These are phyloP conservation scores for Phymatotrichopsis omnivora DNA, from an alignment of 2,329 filamentous ascomycete genomes.

Conservation along the genomic window DNA sequence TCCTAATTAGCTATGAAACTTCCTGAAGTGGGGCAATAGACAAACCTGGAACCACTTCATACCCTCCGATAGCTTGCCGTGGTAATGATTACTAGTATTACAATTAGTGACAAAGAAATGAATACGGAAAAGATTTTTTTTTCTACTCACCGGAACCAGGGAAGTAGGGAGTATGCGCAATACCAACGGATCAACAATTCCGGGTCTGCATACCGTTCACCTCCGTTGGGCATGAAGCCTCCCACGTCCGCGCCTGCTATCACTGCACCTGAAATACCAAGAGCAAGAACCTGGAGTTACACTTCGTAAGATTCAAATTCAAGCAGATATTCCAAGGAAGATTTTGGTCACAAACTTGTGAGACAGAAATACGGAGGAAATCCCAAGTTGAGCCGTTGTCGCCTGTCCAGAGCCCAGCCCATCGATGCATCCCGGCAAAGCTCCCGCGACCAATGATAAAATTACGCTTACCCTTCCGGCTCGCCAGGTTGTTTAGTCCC, in stretches of 20 bases:
- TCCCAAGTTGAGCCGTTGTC: constrained; percentile 36
- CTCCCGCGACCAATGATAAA: constrained; percentile 37
- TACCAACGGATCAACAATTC: constrained; percentile 37
- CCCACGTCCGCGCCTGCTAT: constrained; percentile 36
- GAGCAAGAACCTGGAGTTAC: constrained; percentile 26
- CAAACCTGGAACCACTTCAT: constrained; percentile 32
- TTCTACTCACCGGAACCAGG: constrained; percentile 31
- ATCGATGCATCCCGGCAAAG: constrained; percentile 35
- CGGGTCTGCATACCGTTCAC: constrained; percentile 33
- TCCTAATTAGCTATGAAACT: neutral
- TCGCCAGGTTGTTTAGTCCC: constrained; percentile 32
- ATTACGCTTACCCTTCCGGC: constrained; percentile 34
- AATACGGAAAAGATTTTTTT: neutral
- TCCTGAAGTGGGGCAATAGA: no score
- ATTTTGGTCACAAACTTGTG: constrained; percentile 31
- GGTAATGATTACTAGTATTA: constrained; percentile 34
- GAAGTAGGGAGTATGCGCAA: constrained; percentile 33
- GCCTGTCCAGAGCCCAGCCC: constrained; percentile 36
- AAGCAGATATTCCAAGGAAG: neutral
- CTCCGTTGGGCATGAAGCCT: constrained; percentile 32
- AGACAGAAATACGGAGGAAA: constrained; percentile 35
- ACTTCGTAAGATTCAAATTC: neutral
- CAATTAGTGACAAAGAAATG: neutral
- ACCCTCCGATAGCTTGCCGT: constrained; percentile 31
- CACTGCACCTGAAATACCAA: constrained; percentile 34